A percentile compares a stretch with the other conserved stretches of the same genome.
These are phyloP conservation scores for Pachysandra terminalis DNA, from an alignment of 164 flowering plant species.

Conservation along the genomic window DNA sequence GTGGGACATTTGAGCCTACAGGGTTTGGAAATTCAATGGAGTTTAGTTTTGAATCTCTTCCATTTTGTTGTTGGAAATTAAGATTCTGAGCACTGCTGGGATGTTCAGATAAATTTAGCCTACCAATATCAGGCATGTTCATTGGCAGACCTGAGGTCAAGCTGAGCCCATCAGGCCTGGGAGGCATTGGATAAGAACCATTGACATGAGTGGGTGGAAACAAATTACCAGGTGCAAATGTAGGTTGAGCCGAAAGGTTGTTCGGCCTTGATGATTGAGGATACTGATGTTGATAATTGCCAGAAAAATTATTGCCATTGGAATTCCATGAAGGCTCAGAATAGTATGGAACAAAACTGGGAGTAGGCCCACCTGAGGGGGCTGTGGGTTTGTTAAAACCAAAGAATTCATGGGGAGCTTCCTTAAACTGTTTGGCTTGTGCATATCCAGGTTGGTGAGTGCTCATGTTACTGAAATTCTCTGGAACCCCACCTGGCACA, in stretches of 20 bases:
- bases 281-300: constrained; percentile 36
- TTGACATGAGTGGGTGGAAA: constrained; percentile 32
- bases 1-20: constrained; percentile 23
- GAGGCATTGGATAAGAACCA: constrained; percentile 29
- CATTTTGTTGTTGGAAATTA: constrained; percentile 31
- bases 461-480: constrained; percentile 22
- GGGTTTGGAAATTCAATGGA: constrained; percentile 22
- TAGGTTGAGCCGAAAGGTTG: constrained; percentile 30
- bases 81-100: constrained; percentile 24
- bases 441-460: constrained; percentile 28
- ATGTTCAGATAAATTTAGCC: constrained; percentile 37
- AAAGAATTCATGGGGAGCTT: constrained; percentile 55
- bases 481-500: constrained; percentile 28
- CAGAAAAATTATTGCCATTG: constrained; percentile 20
- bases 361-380: constrained; percentile 27
- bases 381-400: constrained; percentile 28
- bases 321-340: constrained; percentile 36
- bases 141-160: constrained; percentile 30
- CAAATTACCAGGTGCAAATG: constrained; percentile 30
- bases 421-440: constrained; percentile 37
- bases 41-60: constrained; percentile 26
- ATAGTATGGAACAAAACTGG: constrained; percentile 29
- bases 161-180: constrained; percentile 37
- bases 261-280: constrained; percentile 41
- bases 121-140: constrained; percentile 48